Base-by-base conservation (phyloP, 257 asterid species). In the Petrea volubilis region DNA sequence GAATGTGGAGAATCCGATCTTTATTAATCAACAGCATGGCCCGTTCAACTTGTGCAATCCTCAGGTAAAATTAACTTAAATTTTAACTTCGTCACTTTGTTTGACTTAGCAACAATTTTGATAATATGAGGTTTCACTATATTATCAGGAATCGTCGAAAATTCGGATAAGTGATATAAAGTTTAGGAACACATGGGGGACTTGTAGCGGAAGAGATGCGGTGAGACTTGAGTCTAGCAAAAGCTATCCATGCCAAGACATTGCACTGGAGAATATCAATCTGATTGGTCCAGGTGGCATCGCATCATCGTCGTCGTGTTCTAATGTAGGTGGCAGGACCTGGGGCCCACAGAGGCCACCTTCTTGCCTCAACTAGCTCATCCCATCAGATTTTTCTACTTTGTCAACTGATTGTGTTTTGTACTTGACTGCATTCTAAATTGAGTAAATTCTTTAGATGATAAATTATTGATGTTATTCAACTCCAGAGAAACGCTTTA, bases 21-120 rank as follows among this genome's bases (percentile, higher is more conserved):
- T 78, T 25, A 87, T 87, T 64, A 88, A 87, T 71, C 93, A 87
- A 72, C 52, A 66, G n/a, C 83, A 86, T 21, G 81, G 91, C 68
- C 91, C 91, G 0, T 9, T 13, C 64, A 68, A 73, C 33, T 27
- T 68, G 33, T 78, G 79, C 50, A 49, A 50, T 43, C 67, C 64
- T 31, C 17, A 72, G 81, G 81, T 77, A 33, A 69, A 33, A n/a
- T n/a, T n/a, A n/a, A n/a, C 5, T 13, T 28, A 12, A 52, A 12
- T n/a, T 15, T 25, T 2, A 6, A 6, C 40, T 2, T 0, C 2
- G 5, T 34, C 9, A 4, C 40, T 34, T 34, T 34, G 8, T 34
- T 34, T 34, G 28, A 60, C 0, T 18, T 10, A 28, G 25, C 15
- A n/a, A 3, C 4, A 4, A 4, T 29, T 46, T 46, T 7, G 27